Evolutionary conservation across 73 alveolate species (phyloP).

Genomic region (Paramecium tetraurelia): DNA sequence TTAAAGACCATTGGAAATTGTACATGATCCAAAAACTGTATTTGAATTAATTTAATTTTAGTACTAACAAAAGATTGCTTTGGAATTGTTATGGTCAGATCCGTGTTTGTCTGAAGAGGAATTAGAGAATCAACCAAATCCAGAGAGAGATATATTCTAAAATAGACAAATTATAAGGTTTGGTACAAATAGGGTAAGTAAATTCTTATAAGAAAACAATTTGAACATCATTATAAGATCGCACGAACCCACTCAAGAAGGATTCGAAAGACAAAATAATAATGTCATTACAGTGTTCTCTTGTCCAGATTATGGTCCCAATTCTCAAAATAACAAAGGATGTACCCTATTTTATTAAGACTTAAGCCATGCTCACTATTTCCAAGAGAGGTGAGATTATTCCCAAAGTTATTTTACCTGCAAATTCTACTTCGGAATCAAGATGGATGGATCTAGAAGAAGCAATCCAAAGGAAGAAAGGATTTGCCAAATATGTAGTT

Average conservation of each 20-base stretch:
- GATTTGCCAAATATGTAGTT: neutral
- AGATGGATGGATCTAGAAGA: slow-evolving; percentile 50
- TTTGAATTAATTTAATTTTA: neutral
- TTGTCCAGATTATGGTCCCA: slow-evolving; percentile 72
- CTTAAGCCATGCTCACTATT: slow-evolving; percentile 31
- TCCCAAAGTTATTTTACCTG: slow-evolving; percentile 38
- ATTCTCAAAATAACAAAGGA: neutral
- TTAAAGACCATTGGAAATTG: slow-evolving; percentile 75
- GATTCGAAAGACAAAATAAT: slow-evolving; percentile 75
- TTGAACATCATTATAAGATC: slow-evolving; percentile 77
- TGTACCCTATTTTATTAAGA: neutral
- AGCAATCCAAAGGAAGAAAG: slow-evolving; percentile 37
- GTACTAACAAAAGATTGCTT: slow-evolving; percentile 71
- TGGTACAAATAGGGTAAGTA: slow-evolving; percentile 81
- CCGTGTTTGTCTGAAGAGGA: slow-evolving; percentile 80
- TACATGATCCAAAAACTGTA: slow-evolving; percentile 78
- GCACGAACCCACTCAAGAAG: slow-evolving; percentile 82
- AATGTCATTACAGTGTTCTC: slow-evolving; percentile 84
- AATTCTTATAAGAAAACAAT: slow-evolving; percentile 83
- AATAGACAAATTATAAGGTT: slow-evolving; percentile 77
- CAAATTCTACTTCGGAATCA: neutral
- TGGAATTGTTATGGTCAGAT: slow-evolving; percentile 85
- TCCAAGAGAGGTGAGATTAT: slow-evolving; percentile 5
- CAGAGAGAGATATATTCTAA: slow-evolving; percentile 78
- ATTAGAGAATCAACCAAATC: slow-evolving; percentile 74